These are phyloP conservation scores for Backusella sp. DNA, from an alignment of 192 early-diverging fungal genomes.

Conservation along the genomic window DNA sequence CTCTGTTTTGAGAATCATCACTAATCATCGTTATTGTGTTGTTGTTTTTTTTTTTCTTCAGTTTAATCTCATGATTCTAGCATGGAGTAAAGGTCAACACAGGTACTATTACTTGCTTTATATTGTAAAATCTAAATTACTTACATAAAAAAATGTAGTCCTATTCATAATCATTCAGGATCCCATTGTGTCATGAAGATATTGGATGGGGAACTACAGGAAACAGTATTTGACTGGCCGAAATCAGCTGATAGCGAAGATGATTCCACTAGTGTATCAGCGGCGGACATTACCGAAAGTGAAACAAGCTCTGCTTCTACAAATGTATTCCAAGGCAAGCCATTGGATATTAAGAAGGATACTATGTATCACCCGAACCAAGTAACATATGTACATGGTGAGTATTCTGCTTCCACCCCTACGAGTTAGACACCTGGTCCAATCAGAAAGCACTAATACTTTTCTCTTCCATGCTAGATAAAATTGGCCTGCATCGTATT, in stretches of 20 bases:
- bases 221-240: conserved; percentile 81
- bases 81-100: conserved; percentile 72
- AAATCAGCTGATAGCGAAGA: conserved; percentile 9
- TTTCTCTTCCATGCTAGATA: conserved; percentile 44
- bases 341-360: conserved; percentile 43
- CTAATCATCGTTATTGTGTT: not conserved
- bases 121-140: conserved; percentile 5
- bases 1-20: not conserved
- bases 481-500: conserved; percentile 86
- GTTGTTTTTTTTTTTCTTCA: conserved; percentile 9
- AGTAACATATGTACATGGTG: conserved; percentile 85
- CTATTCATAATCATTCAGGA: conserved; percentile 89
- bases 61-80: conserved; percentile 90
- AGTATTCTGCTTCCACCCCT: not conserved
- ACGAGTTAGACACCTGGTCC: not conserved
- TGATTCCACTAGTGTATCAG: conserved; percentile 24
- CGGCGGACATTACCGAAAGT: conserved; percentile 27
- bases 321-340: conserved; percentile 10
- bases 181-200: conserved; percentile 94
- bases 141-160: conserved; percentile 42
- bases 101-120: conserved; percentile 38
- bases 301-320: conserved; percentile 23
- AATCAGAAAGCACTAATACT: not conserved
- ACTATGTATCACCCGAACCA: conserved; percentile 55
- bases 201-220: conserved; percentile 75